A percentile compares a stretch with the other conserved stretches of the same genome.
phyloP scores from a whole-genome alignment of 2,329 filamentous ascomycete species.

The Exutisphaerella laricina region DNA sequence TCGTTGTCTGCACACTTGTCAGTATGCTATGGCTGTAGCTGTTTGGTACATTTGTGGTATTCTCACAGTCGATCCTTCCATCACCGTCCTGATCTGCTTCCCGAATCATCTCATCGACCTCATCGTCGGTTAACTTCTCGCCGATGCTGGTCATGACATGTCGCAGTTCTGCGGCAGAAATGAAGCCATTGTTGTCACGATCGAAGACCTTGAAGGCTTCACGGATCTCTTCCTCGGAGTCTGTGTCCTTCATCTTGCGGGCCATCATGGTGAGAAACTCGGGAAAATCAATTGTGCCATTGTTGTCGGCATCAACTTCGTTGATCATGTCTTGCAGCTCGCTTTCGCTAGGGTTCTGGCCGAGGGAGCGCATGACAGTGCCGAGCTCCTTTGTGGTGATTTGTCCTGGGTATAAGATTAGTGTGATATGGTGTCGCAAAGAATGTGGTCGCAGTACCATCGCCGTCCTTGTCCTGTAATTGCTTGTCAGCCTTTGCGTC shows the following conservation, averaged over 20 bases:
- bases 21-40: background rate
- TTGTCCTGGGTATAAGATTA: slow-evolving; percentile 43
- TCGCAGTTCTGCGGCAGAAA: slow-evolving; percentile 57
- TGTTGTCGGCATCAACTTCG: slow-evolving; percentile 60
- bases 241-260: slow-evolving; percentile 55
- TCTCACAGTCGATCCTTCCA: slow-evolving; percentile 58
- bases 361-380: slow-evolving; percentile 59
- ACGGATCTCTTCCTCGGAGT: slow-evolving; percentile 59
- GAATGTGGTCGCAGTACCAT: slow-evolving; percentile 41
- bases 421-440: background rate
- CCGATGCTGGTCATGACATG: slow-evolving; percentile 61
- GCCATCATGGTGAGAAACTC: slow-evolving; percentile 65
- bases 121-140: slow-evolving; percentile 58
- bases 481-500: slow-evolving; percentile 23
- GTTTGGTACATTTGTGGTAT: background rate
- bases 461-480: slow-evolving; percentile 52
- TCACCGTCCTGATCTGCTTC: slow-evolving; percentile 61
- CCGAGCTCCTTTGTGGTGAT: slow-evolving; percentile 61
- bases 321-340: slow-evolving; percentile 63
- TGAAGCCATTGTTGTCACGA: slow-evolving; percentile 60
- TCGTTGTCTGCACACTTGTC: slow-evolving; percentile 44
- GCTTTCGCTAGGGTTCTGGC: slow-evolving; percentile 56
- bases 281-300: slow-evolving; percentile 60
- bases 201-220: slow-evolving; percentile 64
- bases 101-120: slow-evolving; percentile 61